These are phyloP conservation scores for Lentinula lateritia DNA, from an alignment of 768 basidiomycete genomes.

Conservation along the genomic window DNA sequence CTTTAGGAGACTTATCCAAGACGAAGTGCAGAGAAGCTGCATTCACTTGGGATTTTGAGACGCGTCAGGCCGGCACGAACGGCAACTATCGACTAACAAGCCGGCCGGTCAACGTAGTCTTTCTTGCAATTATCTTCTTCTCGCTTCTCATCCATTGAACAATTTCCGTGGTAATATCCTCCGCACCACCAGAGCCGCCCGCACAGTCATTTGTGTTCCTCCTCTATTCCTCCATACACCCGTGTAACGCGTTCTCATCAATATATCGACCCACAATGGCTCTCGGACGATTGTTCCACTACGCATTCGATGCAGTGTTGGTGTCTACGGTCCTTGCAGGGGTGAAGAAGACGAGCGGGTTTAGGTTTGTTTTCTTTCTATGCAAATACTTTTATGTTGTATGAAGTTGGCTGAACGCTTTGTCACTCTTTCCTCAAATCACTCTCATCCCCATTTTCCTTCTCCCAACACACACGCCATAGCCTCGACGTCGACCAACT, in stretches of 20 bases:
- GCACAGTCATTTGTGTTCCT: no score
- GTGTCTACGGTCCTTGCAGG: slow-evolving; percentile 89
- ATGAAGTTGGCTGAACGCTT: background rate
- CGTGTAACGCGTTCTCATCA: background rate
- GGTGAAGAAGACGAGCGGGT: slow-evolving; percentile 85
- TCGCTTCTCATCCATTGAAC: no score
- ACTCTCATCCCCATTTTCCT: slow-evolving; percentile 2
- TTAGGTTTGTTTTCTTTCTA: slow-evolving; percentile 55
- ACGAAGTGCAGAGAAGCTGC: no score
- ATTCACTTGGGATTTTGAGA: no score
- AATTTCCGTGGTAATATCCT: no score
- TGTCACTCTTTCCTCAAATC: background rate
- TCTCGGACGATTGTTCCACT: slow-evolving; percentile 76
- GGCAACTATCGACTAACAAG: background rate
- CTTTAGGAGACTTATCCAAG: no score
- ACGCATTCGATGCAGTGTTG: slow-evolving; percentile 77
- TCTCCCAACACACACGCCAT: background rate
- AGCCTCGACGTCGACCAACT: slow-evolving; percentile 63
- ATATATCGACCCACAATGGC: background rate
- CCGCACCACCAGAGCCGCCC: no score
- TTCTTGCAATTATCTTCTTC: no score
- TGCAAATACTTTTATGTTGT: background rate
- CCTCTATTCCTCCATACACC: no score
- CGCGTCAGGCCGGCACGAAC: no score
- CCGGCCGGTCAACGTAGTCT: background rate